A percentile compares a stretch with the other conserved stretches of the same genome.
Evolutionary conservation across 2,329 filamentous ascomycete genomes (phyloP).

Genomic region (Scedosporium minutisporum): DNA sequence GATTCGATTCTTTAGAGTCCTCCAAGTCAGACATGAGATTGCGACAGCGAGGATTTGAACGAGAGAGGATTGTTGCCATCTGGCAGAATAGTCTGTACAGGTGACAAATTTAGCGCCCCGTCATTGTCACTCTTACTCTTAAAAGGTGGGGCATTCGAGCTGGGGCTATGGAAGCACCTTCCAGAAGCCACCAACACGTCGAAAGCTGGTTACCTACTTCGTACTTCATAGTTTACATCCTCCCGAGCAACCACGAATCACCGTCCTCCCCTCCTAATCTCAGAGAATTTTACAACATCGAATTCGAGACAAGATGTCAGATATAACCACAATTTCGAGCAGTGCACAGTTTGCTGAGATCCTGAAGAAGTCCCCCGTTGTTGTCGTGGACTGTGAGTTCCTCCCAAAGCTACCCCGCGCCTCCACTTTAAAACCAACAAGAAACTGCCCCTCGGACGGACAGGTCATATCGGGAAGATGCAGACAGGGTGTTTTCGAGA

Average conservation of each 20-base stretch:
- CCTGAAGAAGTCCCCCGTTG: constrained; percentile 63
- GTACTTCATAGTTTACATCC: background rate
- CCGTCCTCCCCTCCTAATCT: background rate
- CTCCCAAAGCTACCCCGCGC: constrained; percentile 13
- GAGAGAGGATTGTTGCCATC: background rate
- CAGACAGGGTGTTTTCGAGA: too few relatives aligned
- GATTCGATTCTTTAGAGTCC: too few relatives aligned
- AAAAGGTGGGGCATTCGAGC: background rate
- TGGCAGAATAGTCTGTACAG: background rate
- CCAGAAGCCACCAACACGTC: background rate
- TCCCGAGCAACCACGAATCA: background rate
- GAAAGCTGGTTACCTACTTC: background rate
- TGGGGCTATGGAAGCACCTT: background rate
- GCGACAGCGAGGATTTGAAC: background rate
- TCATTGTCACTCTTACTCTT: background rate
- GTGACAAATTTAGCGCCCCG: background rate
- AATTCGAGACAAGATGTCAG: background rate
- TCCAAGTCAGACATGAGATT: too few relatives aligned
- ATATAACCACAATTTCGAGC: constrained; percentile 26
- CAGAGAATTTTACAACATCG: background rate
- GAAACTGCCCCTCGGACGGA: too few relatives aligned
- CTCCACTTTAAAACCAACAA: background rate
- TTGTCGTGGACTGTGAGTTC: constrained; percentile 79
- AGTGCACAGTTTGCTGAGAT: constrained; percentile 56
- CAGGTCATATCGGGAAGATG: too few relatives aligned